Base-by-base conservation (phyloP, 176 grass and related monocot genomes). In the Cenchrus purpureus region DNA sequence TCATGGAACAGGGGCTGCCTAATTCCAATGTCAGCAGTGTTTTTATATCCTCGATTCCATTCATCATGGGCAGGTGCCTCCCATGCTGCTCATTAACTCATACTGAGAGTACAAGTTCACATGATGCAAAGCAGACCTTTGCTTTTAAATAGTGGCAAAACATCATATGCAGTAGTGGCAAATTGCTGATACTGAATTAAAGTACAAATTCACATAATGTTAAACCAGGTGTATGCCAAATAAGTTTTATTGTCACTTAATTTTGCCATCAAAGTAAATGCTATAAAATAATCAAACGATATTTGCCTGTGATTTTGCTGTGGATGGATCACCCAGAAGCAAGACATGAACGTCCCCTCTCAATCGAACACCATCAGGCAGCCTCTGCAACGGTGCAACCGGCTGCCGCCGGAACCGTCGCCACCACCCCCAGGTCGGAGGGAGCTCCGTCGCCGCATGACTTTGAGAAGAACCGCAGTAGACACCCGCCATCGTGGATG, bases 41-140 rank as follows among this genome's bases (percentile, higher is more conserved):
- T 97, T 99, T 99, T 71, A 99, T 97, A 88, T 97, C 94, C 69
- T 99, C 97, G 84, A 97, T 99, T 31, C 97, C 97, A 61, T 99
- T 99, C 87, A 99, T 94, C 90, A 97, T 96, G 81, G 97, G 97
- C 69, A 99, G 90, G 92, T 94, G 90, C 84, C 87, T 92, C 20
- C 90, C 93, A 10, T 99, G 97, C 87, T 99, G 90, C 84, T 97
- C 79, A 73, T 99, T 95, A 66, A 51, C 5, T 6, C 20, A 1
- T 53, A 76, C 49, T 57, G 28, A 65, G 12, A 74, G 13, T 7
- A 12, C 45, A 76, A 68, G 3, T 45, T 83, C 55, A 54, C 34
- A 78, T 48, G 58, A 86, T 57, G 20, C 4, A 40, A 40, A 40
- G 37, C 3, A 40, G 37, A 4, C 37, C 37, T 40, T 40, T 40